Base-by-base conservation (phyloP, 2,329 filamentous ascomycete genomes). In the Raffaelea deltoideospora region DNA sequence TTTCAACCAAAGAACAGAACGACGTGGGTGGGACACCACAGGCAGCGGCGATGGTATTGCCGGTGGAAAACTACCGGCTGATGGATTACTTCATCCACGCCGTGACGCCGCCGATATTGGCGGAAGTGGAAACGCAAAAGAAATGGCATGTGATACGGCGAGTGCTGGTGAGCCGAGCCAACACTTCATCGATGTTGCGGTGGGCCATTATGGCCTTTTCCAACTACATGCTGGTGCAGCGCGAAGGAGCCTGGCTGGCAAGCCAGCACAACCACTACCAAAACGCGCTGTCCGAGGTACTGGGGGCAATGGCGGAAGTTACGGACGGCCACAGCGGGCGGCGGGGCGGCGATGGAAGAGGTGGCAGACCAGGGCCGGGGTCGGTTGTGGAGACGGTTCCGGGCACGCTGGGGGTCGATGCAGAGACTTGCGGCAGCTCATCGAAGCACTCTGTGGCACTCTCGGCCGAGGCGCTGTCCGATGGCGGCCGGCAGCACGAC, bases 201-300 rank as follows among this genome's bases (percentile, higher is more conserved):
- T 56, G 57, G 44, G 63, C 66, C 7, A 63, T 69, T 18, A 52
- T 69, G 41, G 64, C 67, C 6, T 71, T 71, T 47, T 64, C 65
- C 2, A 63, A 61, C 21, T 51, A 69, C 27, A 44, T 63, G 37
- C 56, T 56, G 30, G 59, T 47, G 41, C 55, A 55, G 18, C 53
- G 48, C 5, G 58, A 53, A 39, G 56, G 43, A 10, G 46, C 41
- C 37, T 53, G 41, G 47, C 43, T 43, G 34, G 54, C 49, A 43
- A 54, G 51, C 37, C 55, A 53, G 4, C 51, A 53, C 21, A 49
- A 54, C 20, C 50, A 61, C 41, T 62, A 63, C 41, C 50, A 56
- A 18, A 52, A 52, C 10, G 57, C 58, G 5, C 45, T 48, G 14
- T 44, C 49, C 7, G 58, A 61, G 32, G 47, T 62, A 9, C 45